These are phyloP conservation scores for Solanum lycopersicoides DNA, from an alignment of 257 asterid species.

Conservation along the genomic window DNA sequence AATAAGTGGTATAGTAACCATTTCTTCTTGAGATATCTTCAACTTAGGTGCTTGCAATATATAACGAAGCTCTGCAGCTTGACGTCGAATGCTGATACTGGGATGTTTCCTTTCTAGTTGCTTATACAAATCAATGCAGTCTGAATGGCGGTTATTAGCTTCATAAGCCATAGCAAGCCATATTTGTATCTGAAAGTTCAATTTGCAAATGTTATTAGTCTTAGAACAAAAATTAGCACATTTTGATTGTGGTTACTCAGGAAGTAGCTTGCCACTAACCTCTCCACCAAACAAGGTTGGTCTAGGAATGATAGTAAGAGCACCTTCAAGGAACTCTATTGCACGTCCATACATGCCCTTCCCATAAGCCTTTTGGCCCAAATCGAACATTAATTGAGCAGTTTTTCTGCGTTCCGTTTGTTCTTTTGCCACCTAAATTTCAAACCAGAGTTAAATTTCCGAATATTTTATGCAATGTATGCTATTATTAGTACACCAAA, in stretches of 20 bases:
- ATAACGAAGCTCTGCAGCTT: constrained; percentile 87
- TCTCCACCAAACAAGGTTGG: constrained; percentile 97
- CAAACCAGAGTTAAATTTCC: not conserved
- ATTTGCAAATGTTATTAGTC: not conserved
- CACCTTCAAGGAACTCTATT: constrained; percentile 94
- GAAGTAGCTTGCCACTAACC: constrained; percentile 37
- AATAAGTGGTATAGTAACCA: constrained; percentile 93
- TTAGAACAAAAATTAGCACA: not conserved
- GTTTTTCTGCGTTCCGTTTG: constrained; percentile 90
- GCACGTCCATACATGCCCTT: constrained; percentile 91
- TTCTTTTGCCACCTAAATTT: constrained; percentile 75
- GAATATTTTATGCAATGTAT: too few relatives aligned
- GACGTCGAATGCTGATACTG: constrained; percentile 72
- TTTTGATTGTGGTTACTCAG: not conserved
- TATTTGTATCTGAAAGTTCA: constrained; percentile 69
- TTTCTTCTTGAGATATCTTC: constrained; percentile 94
- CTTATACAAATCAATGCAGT: constrained; percentile 77
- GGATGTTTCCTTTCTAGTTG: constrained; percentile 80
- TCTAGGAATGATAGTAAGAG: constrained; percentile 80
- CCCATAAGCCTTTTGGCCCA: constrained; percentile 91
- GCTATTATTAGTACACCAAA: not conserved
- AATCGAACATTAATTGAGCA: constrained; percentile 78
- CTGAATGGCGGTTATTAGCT: constrained; percentile 86
- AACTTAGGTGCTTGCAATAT: constrained; percentile 95
- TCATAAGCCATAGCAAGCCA: constrained; percentile 99